These are phyloP conservation scores for Xylaria sp. DNA, from an alignment of 2,329 filamentous ascomycete species.

Conservation along the genomic window DNA sequence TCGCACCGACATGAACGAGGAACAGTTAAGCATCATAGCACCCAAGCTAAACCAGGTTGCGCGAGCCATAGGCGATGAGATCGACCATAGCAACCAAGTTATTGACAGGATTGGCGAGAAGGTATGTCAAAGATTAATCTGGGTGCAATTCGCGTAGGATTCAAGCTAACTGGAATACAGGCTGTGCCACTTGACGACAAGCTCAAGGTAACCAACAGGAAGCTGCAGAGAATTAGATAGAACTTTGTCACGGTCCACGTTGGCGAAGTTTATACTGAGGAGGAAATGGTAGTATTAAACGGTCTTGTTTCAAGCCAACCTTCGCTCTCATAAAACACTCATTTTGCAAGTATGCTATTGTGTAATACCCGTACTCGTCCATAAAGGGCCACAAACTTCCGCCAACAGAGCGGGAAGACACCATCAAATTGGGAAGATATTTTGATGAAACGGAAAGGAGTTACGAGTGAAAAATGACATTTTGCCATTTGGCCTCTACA, in stretches of 20 bases:
- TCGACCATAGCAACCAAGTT: constrained; percentile 73
- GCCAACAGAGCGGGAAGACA: no score
- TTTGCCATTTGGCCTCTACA: no score
- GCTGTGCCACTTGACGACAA: constrained; percentile 70
- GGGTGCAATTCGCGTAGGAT: neutral
- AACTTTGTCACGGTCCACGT: constrained; percentile 23
- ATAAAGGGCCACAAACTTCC: no score
- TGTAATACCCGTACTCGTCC: neutral
- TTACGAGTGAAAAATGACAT: no score
- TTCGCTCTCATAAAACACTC: neutral
- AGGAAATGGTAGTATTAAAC: no score
- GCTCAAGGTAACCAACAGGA: constrained; percentile 31
- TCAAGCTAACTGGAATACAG: constrained; percentile 45
- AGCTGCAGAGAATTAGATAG: constrained; percentile 1
- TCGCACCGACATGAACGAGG: constrained; percentile 71
- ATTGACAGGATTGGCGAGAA: constrained; percentile 79
- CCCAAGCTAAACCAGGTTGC: constrained; percentile 76
- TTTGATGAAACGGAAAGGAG: no score
- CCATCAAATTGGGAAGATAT: no score
- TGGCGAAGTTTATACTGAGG: constrained; percentile 8
- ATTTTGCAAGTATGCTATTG: neutral
- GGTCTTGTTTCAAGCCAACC: no score
- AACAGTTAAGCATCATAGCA: no score
- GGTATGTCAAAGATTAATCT: constrained; percentile 52
- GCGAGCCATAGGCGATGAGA: constrained; percentile 72